Conservation (phyloP, 2,329 filamentous ascomycete genomes). For the Cladophialophora carrionii region DNA sequence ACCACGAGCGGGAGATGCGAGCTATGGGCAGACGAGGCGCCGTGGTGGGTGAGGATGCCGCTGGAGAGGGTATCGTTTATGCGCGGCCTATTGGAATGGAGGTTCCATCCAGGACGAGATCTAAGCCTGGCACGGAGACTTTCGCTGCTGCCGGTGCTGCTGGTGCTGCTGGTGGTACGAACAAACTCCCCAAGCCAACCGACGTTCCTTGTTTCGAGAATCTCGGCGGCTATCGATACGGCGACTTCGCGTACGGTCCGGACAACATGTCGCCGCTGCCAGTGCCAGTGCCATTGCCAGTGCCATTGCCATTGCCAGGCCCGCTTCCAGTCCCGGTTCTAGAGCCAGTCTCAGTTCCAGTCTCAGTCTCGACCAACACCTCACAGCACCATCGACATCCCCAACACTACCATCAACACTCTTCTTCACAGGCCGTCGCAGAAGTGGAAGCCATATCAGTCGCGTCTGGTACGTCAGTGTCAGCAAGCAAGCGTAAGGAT, state of each 20-base stretch:
- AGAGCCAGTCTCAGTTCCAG: not conserved
- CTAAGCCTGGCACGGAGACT: not conserved
- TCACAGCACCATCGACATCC: not conserved
- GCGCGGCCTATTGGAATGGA: too few species aligned
- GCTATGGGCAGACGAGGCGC: not conserved
- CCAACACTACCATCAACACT: not conserved
- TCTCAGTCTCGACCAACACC: not conserved
- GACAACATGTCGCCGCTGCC: constrained; percentile 19
- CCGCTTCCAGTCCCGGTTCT: too few species aligned
- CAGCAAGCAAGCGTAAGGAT: not conserved
- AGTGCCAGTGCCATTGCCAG: constrained; percentile 8
- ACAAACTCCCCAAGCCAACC: not conserved
- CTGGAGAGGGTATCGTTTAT: not conserved
- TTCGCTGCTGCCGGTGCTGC: not conserved
- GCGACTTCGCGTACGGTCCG: constrained; percentile 9
- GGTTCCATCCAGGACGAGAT: not conserved
- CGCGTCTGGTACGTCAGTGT: not conserved
- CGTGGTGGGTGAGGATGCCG: not conserved
- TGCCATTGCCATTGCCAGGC: constrained; percentile 8
- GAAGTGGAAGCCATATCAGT: constrained; percentile 6
- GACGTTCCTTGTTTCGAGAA: constrained; percentile 10
- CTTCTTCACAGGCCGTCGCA: not conserved
- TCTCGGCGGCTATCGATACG: constrained; percentile 15
- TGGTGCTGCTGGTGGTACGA: not conserved
- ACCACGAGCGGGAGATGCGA: constrained; percentile 1